Evolutionary conservation across 129 eudicot genomes (phyloP).

Genomic region (Kitagawia praeruptora): DNA sequence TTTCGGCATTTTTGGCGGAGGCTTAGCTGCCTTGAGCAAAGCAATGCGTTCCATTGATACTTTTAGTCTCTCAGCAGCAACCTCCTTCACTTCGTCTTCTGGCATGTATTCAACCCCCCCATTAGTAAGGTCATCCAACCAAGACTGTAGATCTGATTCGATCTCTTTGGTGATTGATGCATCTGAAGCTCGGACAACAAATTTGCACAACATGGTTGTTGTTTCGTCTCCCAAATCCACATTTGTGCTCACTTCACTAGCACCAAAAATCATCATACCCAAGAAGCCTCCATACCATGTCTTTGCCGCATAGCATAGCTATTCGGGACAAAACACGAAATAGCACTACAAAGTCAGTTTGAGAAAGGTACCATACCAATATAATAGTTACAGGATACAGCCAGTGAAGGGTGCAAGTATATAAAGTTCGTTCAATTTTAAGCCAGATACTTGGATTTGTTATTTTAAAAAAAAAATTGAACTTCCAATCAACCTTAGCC

Average conservation of each 20-base stretch:
- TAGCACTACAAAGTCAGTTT: background rate
- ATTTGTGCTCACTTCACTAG: slow-evolving; percentile 94
- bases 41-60: slow-evolving; percentile 88
- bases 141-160: slow-evolving; percentile 73
- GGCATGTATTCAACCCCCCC: slow-evolving; percentile 97
- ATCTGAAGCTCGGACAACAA: slow-evolving; percentile 93
- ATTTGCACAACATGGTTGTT: slow-evolving; percentile 89
- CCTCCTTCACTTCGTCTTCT: slow-evolving; percentile 81
- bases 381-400: background rate
- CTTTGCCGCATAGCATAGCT: slow-evolving; percentile 93
- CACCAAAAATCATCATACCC: slow-evolving; percentile 97
- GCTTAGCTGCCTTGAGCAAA: slow-evolving; percentile 72
- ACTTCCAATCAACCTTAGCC: slow-evolving; percentile 3
- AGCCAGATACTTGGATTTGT: background rate
- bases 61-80: slow-evolving; percentile 72
- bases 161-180: slow-evolving; percentile 84
- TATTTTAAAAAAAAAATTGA: too few relatives aligned
- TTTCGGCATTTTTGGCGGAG: slow-evolving; percentile 60
- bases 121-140: slow-evolving; percentile 90
- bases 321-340: slow-evolving; percentile 20
- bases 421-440: background rate
- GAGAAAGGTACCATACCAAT: background rate
- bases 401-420: background rate
- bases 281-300: slow-evolving; percentile 97
- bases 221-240: slow-evolving; percentile 96